Conservation (phyloP, 2,329 filamentous ascomycete species). For the Xylariaceae sp. region DNA sequence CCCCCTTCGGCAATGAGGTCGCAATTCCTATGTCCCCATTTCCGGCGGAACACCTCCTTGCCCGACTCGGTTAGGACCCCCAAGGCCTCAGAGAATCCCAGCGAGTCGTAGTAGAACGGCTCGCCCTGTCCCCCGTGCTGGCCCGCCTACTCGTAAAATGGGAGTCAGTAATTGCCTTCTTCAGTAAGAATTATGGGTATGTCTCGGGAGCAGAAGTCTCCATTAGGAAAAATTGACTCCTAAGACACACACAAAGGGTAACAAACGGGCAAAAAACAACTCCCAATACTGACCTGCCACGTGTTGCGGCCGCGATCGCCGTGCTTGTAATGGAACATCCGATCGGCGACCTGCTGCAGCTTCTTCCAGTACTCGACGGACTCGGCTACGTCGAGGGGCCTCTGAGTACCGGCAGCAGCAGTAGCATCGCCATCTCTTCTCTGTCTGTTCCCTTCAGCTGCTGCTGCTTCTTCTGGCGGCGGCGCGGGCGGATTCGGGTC, state of each 20-base stretch:
- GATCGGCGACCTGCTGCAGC: conserved; percentile 33
- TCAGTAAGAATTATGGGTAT: too few species aligned
- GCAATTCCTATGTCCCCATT: conserved; percentile 52
- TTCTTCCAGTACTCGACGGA: conserved; percentile 36
- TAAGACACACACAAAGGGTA: too few species aligned
- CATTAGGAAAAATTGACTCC: too few species aligned
- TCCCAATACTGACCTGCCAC: too few species aligned
- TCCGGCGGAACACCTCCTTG: conserved; percentile 40
- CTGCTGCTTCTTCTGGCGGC: conserved; percentile 8
- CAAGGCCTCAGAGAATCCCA: conserved; percentile 40
- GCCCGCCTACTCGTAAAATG: too few species aligned
- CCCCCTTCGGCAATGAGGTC: conserved; percentile 42
- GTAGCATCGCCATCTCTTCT: conserved; percentile 8
- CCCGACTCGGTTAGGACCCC: conserved; percentile 41
- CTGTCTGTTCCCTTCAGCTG: conserved; percentile 17
- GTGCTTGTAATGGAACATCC: conserved; percentile 49
- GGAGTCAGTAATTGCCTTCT: too few species aligned
- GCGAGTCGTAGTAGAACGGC: conserved; percentile 45
- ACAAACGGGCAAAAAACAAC: too few species aligned
- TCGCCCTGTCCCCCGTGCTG: conserved; percentile 47
- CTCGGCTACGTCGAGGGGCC: conserved; percentile 9
- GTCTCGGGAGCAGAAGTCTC: too few species aligned
- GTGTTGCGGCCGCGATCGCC: conserved; percentile 43
- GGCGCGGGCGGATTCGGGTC: conserved; percentile 43
- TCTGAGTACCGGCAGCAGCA: neutral